phyloP scores from a whole-genome alignment of 768 basidiomycete species.

The Lactarius evosmus region DNA sequence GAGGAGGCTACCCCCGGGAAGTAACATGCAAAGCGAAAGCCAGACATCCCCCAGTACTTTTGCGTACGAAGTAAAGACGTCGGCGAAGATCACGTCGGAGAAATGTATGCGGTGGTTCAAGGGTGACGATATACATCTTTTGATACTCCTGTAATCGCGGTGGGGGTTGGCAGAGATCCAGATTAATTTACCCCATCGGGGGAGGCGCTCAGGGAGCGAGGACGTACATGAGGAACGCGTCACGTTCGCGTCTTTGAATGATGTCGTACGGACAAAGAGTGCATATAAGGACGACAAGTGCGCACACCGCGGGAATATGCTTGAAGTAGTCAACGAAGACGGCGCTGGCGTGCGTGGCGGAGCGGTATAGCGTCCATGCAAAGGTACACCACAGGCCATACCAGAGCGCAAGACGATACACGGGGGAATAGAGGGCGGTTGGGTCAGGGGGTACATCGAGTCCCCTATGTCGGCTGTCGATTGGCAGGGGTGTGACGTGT shows the following conservation, averaged over 20 bases:
- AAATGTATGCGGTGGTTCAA: slow-evolving; percentile 68
- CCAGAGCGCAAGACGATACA: slow-evolving; percentile 63
- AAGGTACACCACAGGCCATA: slow-evolving; percentile 60
- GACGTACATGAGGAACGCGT: slow-evolving; percentile 74
- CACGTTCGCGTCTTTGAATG: slow-evolving; percentile 66
- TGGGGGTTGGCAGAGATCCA: slow-evolving; percentile 9
- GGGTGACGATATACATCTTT: slow-evolving; percentile 71
- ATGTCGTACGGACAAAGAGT: slow-evolving; percentile 68
- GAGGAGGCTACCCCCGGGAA: slow-evolving; percentile 75
- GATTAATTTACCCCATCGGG: slow-evolving; percentile 1
- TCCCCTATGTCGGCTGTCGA: slow-evolving; percentile 29
- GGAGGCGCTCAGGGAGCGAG: slow-evolving; percentile 14
- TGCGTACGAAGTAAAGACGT: slow-evolving; percentile 94
- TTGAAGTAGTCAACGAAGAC: slow-evolving; percentile 69
- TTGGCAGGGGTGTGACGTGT: slow-evolving; percentile 29
- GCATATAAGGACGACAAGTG: slow-evolving; percentile 51
- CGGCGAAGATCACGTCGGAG: slow-evolving; percentile 89
- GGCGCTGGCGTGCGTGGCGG: slow-evolving; percentile 54
- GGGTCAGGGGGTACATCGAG: slow-evolving; percentile 41
- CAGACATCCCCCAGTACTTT: slow-evolving; percentile 95
- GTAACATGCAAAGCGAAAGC: slow-evolving; percentile 84
- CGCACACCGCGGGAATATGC: slow-evolving; percentile 68
- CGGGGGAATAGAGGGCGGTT: slow-evolving; percentile 48
- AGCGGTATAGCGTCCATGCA: slow-evolving; percentile 69
- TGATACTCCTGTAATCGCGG: slow-evolving; percentile 51